These are phyloP conservation scores for Gracilariopsis chorda DNA, from an alignment of 23 red algal genomes.

Conservation along the genomic window DNA sequence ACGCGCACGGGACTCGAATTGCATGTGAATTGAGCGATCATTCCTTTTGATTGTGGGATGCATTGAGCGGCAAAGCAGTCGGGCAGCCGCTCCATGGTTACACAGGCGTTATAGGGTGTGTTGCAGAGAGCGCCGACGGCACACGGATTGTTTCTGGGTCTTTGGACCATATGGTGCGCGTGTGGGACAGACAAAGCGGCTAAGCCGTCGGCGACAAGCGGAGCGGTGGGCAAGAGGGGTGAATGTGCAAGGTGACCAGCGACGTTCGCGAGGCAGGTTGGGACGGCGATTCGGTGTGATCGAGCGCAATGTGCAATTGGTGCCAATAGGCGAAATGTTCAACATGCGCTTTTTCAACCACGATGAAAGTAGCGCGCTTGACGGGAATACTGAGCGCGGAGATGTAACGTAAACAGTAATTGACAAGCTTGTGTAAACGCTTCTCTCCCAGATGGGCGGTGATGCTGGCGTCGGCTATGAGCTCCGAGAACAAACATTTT, in stretches of 20 bases:
- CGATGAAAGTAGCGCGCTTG: constrained; percentile 98
- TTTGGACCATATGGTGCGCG: not conserved
- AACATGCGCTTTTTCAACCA: constrained; percentile 99
- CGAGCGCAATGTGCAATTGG: too few species aligned
- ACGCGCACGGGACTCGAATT: not conserved
- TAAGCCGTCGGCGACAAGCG: not conserved
- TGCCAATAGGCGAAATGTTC: constrained; percentile 94
- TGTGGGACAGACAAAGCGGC: not conserved
- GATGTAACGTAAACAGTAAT: constrained; percentile 85
- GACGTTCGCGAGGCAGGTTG: too few species aligned
- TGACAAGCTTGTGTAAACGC: constrained; percentile 87
- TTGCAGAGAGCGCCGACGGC: not conserved
- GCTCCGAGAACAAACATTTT: too few species aligned
- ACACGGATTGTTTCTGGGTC: not conserved
- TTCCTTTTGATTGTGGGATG: not conserved
- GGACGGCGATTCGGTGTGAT: too few species aligned
- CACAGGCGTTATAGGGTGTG: not conserved
- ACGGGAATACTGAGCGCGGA: constrained; percentile 84
- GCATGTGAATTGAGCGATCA: not conserved
- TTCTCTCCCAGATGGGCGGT: constrained; percentile 82
- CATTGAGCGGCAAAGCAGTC: not conserved
- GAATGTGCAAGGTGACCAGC: too few species aligned
- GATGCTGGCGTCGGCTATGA: constrained; percentile 76
- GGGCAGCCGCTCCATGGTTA: not conserved
- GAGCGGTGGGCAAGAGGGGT: too few species aligned